Evolutionary conservation across 208 protist genomes (phyloP), one percentile per base, ranked within the genome.

Genomic region (Trypanosoma boissoni): DNA sequence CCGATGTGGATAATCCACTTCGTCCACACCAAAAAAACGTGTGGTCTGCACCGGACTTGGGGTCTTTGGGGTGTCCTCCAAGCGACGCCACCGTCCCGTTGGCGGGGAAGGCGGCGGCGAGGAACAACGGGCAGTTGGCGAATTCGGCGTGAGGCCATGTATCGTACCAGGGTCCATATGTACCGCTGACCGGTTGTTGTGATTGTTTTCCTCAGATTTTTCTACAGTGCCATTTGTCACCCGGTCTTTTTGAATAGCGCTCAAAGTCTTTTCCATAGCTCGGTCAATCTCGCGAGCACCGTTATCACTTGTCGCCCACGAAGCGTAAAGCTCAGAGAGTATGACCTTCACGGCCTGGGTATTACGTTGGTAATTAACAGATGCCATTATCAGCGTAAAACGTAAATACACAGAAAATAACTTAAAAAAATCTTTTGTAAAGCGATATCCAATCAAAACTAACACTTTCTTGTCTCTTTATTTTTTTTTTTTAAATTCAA

Each of bases 311-410:
- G 74, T 90, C 0, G 69, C 70, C 83, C 86, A 93, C 12, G 74
- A 83, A 8, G 74, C 67, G 58, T 90, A 93, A 1, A 93, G 65
- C 58, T 90, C 74, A 3, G 86, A 86, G 8, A 88, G 68, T 5
- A 92, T 68, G 18, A 79, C 65, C 46, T 88, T 92, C 16, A 76
- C 71, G 24, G 78, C 62, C 21, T 69, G 72, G 70, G 80, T 58
- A 56, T 75, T 43, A 28, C 66, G 64, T 60, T 80, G 64, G 34
- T 59, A 51, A 44, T 55, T 62, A 26, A 62, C 5, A 6, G 68
- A 46, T 2, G 39, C 42, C 51, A 60, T 53, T 23, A 29, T 42
- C 21, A 18, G 42, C 21, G 18, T 45, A 23, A 14, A 31, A 50
- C 8, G 6, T 1, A 29, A 1, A n/a, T 20, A 39, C 16, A 45